These are phyloP conservation scores for Metarhizium robertsii DNA, from an alignment of 2,329 filamentous ascomycete species.

Conservation along the genomic window DNA sequence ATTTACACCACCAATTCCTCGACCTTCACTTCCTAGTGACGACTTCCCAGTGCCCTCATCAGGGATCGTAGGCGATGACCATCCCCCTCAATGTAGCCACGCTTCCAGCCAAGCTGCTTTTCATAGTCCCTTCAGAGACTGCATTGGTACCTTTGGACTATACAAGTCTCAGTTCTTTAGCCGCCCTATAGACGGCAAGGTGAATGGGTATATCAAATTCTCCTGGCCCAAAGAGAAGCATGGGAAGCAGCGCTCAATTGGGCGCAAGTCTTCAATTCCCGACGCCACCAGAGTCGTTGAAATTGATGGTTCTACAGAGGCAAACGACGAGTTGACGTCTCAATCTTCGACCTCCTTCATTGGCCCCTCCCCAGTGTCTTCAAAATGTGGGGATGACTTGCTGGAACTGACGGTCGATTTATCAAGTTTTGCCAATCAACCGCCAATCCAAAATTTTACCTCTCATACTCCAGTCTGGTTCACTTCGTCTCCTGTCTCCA, in stretches of 20 bases:
- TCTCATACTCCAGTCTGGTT: neutral
- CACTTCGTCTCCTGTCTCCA: neutral
- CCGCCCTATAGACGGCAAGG: constrained; percentile 22
- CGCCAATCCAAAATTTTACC: neutral
- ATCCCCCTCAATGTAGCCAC: constrained; percentile 3
- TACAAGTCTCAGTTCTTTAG: constrained; percentile 14
- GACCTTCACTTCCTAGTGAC: neutral
- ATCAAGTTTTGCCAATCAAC: neutral
- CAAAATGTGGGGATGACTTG: neutral
- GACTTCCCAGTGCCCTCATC: neutral
- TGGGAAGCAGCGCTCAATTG: neutral
- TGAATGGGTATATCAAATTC: constrained; percentile 30
- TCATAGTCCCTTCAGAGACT: constrained; percentile 24
- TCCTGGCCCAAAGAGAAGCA: constrained; percentile 19
- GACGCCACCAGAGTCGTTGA: constrained; percentile 2
- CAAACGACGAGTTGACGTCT: neutral
- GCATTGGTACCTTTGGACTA: constrained; percentile 18
- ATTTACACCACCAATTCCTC: neutral
- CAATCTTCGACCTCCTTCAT: neutral
- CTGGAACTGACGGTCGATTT: neutral
- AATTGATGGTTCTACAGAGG: neutral
- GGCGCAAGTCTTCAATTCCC: neutral
- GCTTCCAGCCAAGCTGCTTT: constrained; percentile 6
- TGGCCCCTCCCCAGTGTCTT: neutral
- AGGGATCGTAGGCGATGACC: neutral